A percentile compares a stretch with the other conserved stretches of the same genome.
phyloP scores from a whole-genome alignment of 2,329 filamentous ascomycete species.

The Albifimbria verrucaria region DNA sequence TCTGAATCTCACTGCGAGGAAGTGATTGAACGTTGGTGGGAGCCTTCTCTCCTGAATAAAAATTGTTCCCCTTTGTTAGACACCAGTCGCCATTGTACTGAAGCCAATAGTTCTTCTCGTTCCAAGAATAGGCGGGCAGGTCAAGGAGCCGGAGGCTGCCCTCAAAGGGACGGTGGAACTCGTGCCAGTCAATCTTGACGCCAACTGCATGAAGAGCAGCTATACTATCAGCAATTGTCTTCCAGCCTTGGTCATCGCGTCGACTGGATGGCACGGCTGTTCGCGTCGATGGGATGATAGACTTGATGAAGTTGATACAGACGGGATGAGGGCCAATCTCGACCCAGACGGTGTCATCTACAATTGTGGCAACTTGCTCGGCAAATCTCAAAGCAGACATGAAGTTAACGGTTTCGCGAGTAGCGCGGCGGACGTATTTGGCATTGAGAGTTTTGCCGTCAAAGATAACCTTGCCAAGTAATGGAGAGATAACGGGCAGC shows the following conservation, averaged over 20 bases:
- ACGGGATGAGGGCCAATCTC: slow-evolving; percentile 67
- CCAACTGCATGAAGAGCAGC: slow-evolving; percentile 57
- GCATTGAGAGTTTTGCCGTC: slow-evolving; percentile 47
- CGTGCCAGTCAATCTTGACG: slow-evolving; percentile 32
- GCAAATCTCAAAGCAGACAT: slow-evolving; percentile 50
- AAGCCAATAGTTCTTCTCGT: slow-evolving; percentile 70
- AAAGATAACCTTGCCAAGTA: slow-evolving; percentile 48
- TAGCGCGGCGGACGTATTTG: slow-evolving; percentile 54
- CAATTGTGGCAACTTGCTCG: slow-evolving; percentile 43
- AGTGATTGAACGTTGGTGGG: not conserved
- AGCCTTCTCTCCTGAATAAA: not conserved
- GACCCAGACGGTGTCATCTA: slow-evolving; percentile 59
- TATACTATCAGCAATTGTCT: slow-evolving; percentile 38
- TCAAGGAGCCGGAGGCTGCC: slow-evolving; percentile 41
- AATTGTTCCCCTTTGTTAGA: slow-evolving; percentile 54
- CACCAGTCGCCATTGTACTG: slow-evolving; percentile 67
- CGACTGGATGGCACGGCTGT: slow-evolving; percentile 55
- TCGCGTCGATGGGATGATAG: slow-evolving; percentile 47
- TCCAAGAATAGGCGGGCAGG: slow-evolving; percentile 68
- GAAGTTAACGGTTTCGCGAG: slow-evolving; percentile 65
- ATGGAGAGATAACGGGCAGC: slow-evolving; percentile 27
- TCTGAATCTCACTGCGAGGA: slow-evolving; percentile 8
- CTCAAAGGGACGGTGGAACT: slow-evolving; percentile 1
- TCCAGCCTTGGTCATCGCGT: slow-evolving; percentile 60
- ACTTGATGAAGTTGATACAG: slow-evolving; percentile 59